A percentile compares a stretch with the other conserved stretches of the same genome.
These are phyloP conservation scores for Pelargonium cotyledonis DNA, from an alignment of 441 rosid species.

Conservation along the genomic window DNA sequence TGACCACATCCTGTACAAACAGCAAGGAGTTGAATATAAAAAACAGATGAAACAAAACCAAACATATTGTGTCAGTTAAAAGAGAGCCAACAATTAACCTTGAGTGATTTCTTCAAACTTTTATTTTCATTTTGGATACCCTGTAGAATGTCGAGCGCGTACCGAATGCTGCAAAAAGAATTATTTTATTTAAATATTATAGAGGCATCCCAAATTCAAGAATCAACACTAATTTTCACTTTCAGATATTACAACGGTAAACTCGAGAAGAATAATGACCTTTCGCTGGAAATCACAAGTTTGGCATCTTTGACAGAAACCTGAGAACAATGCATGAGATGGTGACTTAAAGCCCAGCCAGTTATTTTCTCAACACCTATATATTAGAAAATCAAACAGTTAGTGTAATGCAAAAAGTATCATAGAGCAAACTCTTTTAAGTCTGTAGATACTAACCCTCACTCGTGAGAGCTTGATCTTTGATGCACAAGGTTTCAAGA, in stretches of 20 bases:
- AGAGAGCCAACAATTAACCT: constrained; percentile 40
- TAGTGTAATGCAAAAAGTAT: background rate
- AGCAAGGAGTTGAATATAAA: constrained; percentile 4
- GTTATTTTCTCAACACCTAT: constrained; percentile 89
- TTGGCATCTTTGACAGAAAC: constrained; percentile 53
- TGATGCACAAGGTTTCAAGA: constrained; percentile 60
- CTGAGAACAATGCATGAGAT: constrained; percentile 66
- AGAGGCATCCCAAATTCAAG: constrained; percentile 2
- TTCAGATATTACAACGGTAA: background rate
- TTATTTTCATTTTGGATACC: constrained; percentile 78
- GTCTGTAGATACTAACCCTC: constrained; percentile 54
- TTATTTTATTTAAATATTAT: constrained; percentile 1
- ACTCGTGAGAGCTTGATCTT: constrained; percentile 66
- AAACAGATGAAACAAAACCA: background rate
- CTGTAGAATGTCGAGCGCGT: constrained; percentile 70
- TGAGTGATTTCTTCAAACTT: constrained; percentile 80
- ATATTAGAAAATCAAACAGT: background rate
- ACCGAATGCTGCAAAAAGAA: constrained; percentile 53
- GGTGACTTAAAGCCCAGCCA: constrained; percentile 90
- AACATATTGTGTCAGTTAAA: background rate
- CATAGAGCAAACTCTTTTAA: constrained; percentile 12
- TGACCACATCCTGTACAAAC: constrained; percentile 75
- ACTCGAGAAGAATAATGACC: constrained; percentile 35
- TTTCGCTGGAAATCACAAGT: constrained; percentile 65
- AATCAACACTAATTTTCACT: background rate